phyloP scores from a whole-genome alignment of 2,329 filamentous ascomycete genomes.

The Colletotrichum sp. region DNA sequence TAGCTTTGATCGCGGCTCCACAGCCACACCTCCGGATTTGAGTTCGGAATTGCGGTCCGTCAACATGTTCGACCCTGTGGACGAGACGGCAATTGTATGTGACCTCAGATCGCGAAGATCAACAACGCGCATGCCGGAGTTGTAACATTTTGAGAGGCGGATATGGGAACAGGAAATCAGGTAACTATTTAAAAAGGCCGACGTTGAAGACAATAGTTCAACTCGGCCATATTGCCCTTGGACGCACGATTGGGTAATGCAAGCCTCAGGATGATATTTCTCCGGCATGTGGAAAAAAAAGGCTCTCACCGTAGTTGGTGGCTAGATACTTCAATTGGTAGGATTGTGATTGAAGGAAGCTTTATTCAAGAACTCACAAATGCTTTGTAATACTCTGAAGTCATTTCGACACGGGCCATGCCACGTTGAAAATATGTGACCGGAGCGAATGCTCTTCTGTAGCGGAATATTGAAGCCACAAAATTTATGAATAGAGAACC shows the following conservation, averaged over 20 bases:
- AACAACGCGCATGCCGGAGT: too few species aligned
- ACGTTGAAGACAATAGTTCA: background rate
- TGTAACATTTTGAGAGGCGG: too few species aligned
- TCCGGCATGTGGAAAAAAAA: background rate
- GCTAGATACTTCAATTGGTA: background rate
- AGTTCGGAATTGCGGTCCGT: background rate
- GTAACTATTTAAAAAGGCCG: fast-evolving
- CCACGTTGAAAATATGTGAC: too few species aligned
- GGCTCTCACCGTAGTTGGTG: background rate
- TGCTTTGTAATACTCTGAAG: background rate
- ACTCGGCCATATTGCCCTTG: background rate
- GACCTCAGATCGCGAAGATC: background rate
- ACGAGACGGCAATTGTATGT: fast-evolving
- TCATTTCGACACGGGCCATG: background rate
- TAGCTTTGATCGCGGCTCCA: background rate
- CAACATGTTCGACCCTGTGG: fast-evolving
- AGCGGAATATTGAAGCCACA: background rate
- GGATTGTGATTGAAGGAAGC: background rate
- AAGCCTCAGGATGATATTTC: background rate
- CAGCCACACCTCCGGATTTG: background rate
- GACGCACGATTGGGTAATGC: background rate
- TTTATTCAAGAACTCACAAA: fast-evolving
- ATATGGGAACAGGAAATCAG: background rate
- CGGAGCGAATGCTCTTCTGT: background rate
- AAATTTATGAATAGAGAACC: fast-evolving